These are phyloP conservation scores for Heracleum sosnowskyi DNA, from an alignment of 129 eudicot genomes.

Conservation along the genomic window DNA sequence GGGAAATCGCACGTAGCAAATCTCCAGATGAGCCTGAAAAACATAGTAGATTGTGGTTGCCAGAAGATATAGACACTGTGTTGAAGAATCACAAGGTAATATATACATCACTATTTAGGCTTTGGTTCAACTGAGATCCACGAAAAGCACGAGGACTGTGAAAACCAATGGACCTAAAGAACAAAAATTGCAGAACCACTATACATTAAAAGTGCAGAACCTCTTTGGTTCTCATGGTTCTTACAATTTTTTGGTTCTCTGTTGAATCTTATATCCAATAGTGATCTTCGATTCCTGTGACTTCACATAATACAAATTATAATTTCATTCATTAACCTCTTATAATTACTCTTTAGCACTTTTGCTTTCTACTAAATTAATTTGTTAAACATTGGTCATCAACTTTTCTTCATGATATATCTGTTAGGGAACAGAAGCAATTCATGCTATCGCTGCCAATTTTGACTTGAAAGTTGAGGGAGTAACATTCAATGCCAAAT, in stretches of 20 bases:
- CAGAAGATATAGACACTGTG: constrained; percentile 18
- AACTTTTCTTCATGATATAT: neutral
- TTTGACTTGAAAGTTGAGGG: neutral
- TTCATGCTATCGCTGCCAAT: neutral
- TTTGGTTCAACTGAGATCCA: no score
- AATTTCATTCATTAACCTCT: no score
- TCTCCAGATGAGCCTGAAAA: constrained; percentile 13
- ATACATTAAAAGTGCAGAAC: neutral
- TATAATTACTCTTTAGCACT: no score
- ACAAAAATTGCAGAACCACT: neutral
- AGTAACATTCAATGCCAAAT: neutral
- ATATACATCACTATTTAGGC: neutral
- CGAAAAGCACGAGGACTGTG: no score
- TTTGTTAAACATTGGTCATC: no score
- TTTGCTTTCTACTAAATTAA: no score
- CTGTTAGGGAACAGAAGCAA: neutral
- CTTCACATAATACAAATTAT: no score
- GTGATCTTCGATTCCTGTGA: no score
- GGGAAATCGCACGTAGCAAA: constrained; percentile 17
- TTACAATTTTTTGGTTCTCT: no score
- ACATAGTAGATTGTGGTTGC: constrained; percentile 27
- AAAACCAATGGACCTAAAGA: no score
- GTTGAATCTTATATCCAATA: no score
- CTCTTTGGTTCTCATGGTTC: neutral
- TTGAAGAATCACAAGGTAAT: constrained; percentile 16